Conservation (phyloP, 2,329 filamentous ascomycete genomes). For the Gyromitra esculenta region DNA sequence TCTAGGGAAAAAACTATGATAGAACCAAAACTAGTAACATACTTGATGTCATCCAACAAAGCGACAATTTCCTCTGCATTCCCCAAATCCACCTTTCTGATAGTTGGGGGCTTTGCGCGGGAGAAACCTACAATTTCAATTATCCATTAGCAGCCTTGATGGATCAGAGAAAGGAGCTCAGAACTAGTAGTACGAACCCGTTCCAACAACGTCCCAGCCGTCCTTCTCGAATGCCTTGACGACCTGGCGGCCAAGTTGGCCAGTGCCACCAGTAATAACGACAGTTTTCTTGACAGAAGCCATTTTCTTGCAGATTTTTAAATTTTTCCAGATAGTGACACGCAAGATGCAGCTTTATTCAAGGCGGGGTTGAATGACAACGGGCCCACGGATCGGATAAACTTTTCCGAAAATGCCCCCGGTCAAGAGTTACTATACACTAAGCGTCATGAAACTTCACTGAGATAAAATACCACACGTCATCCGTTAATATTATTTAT, state of each 20-base stretch:
- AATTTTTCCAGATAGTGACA: constrained; percentile 5
- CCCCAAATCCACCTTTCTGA: constrained; percentile 70
- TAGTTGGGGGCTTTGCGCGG: constrained; percentile 74
- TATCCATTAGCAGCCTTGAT: constrained; percentile 57
- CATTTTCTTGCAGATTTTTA: constrained; percentile 15
- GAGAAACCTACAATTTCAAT: constrained; percentile 66
- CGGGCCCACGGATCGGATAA: constrained; percentile 25
- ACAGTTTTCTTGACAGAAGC: constrained; percentile 64
- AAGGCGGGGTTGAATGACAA: constrained; percentile 18
- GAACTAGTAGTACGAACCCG: constrained; percentile 61
- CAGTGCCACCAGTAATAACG: constrained; percentile 84
- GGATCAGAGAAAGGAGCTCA: background rate
- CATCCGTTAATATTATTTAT: background rate
- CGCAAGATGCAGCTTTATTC: background rate
- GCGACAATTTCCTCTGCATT: constrained; percentile 64
- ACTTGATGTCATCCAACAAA: constrained; percentile 68
- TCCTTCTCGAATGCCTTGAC: constrained; percentile 72
- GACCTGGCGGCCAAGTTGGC: constrained; percentile 78
- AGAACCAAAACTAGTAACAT: background rate
- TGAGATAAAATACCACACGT: background rate
- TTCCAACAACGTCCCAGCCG: constrained; percentile 76
- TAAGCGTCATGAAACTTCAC: constrained; percentile 16
- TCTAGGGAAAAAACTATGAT: background rate
- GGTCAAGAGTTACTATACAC: constrained; percentile 14
- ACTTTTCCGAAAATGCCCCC: constrained; percentile 10